A percentile compares a stretch with the other conserved stretches of the same genome.
Conservation (phyloP, 768 basidiomycete genomes). For the Multifurca ochricompacta region DNA sequence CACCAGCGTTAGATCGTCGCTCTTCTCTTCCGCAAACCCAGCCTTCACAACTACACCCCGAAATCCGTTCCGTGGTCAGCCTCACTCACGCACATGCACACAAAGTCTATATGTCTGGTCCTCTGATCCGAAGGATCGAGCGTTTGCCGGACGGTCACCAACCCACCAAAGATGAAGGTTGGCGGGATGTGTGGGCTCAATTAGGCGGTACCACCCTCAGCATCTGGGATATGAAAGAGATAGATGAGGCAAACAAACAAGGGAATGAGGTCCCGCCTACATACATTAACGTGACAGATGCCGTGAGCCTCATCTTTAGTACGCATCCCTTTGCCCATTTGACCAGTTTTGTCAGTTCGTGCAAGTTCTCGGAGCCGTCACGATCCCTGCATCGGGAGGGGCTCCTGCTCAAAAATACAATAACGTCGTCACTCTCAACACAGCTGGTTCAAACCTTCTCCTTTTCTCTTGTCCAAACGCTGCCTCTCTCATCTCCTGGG, state of each 20-base stretch:
- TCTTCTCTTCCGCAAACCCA: conserved; percentile 18
- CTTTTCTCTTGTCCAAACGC: conserved; percentile 80
- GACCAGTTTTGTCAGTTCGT: conserved; percentile 47
- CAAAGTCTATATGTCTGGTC: conserved; percentile 84
- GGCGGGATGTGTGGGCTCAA: conserved; percentile 86
- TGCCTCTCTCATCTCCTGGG: conserved; percentile 74
- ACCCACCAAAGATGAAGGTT: conserved; percentile 65
- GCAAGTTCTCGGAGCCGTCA: conserved; percentile 68
- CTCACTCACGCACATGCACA: conserved; percentile 70
- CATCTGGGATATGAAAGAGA: conserved; percentile 86
- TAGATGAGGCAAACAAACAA: conserved; percentile 74
- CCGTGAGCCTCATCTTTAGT: conserved; percentile 44
- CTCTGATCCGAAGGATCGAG: conserved; percentile 68
- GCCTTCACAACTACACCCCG: conserved; percentile 54
- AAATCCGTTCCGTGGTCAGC: conserved; percentile 73
- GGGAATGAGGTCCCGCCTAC: conserved; percentile 79
- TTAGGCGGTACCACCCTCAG: conserved; percentile 83
- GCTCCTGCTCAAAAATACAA: conserved; percentile 50
- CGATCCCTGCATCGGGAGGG: conserved; percentile 45
- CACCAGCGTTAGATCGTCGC: conserved; percentile 2
- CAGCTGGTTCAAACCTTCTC: conserved; percentile 84
- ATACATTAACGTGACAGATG: conserved; percentile 84
- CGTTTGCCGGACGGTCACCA: conserved; percentile 68
- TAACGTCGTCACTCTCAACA: conserved; percentile 87
- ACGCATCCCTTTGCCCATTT: conserved; percentile 11